Evolutionary conservation across 352 stramenopile genomes (phyloP).

Genomic region (Globisporangium uncinulatum): DNA sequence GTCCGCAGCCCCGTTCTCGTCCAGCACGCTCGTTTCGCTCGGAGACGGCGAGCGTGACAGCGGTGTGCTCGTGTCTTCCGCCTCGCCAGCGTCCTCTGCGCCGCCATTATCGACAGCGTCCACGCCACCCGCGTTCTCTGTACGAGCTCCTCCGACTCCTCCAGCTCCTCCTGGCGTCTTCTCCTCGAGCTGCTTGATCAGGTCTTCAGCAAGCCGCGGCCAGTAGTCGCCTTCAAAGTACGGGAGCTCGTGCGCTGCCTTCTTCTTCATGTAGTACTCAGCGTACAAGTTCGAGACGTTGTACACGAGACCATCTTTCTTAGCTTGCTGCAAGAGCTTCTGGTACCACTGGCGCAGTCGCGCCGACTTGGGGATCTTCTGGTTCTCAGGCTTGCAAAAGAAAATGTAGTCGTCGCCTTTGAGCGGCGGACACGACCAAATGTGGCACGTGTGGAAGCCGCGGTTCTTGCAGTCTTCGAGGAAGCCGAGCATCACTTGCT

Average conservation of each 20-base stretch:
- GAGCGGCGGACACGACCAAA: conserved; percentile 87
- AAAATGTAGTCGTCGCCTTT: conserved; percentile 90
- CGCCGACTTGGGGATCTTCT: conserved; percentile 87
- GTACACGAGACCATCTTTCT: conserved; percentile 73
- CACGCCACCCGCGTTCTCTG: conserved; percentile 15
- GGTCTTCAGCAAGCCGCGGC: conserved; percentile 96
- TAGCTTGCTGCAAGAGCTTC: conserved; percentile 72
- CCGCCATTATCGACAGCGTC: conserved; percentile 13
- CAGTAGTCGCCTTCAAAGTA: conserved; percentile 99
- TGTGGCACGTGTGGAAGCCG: conserved; percentile 83
- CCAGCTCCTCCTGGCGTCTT: conserved; percentile 66
- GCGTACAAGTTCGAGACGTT: conserved; percentile 85
- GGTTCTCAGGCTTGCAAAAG: conserved; percentile 87
- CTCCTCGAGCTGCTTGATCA: conserved; percentile 98
- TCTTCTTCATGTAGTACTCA: conserved; percentile 88
- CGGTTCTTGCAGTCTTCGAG: conserved; percentile 84
- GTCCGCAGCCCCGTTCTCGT: conserved; percentile 20
- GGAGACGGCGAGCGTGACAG: conserved; percentile 43
- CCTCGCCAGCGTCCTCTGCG: conserved; percentile 13
- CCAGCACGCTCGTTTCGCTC: conserved; percentile 25
- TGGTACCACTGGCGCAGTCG: conserved; percentile 86
- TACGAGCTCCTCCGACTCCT: too few relatives aligned
- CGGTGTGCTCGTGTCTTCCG: conserved; percentile 30
- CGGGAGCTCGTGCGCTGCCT: conserved; percentile 86
- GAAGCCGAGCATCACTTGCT: conserved; percentile 86